Evolutionary conservation across 306 rosid genomes (phyloP), one percentile per base, ranked within the genome.

Genomic region (Amphicarpaea edgeworthii): DNA sequence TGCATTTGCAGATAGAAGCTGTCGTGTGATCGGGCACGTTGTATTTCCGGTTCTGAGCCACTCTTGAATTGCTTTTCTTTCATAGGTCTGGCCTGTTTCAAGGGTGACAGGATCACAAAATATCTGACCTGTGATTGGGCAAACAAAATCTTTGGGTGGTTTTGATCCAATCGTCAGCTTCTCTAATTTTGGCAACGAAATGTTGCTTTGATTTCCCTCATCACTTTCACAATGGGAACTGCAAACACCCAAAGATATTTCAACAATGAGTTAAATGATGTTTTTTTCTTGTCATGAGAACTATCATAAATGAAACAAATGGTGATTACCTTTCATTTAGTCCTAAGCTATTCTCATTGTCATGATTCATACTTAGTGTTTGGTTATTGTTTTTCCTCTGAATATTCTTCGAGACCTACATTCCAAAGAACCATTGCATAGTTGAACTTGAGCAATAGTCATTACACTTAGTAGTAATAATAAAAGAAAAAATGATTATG

Each of bases 81-180:
- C 98, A 74, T 84, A 94, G 58, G 97, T 94, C 85, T 94, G 97
- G 16, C 98, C 97, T 17, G 98, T 94, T 85, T 94, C 98, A 70
- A 94, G 97, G 65, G 98, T 94, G 43, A 94, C 98, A 37, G 98
- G 95, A 65, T 94, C 97, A 79, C 82, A 28, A 75, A 94, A 92
- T 68, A 89, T 86, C 72, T 94, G 97, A 68, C 97, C 87, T 23
- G 96, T 94, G 81, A 94, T 92, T 38, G 96, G 91, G 50, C 98
- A 94, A 34, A 94, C 93, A 55, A 94, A 94, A 83, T 94, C 97
- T 86, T 92, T 90, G 6, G 96, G 95, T 28, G 95, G 95, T 84
- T 89, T 90, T 51, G 88, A 72, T 60, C 55, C 82, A 47, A 75
- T 40, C n/a, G 50, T 68, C 43, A 37, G 63, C 77, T 82, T 90